Evolutionary conservation across 2,329 filamentous ascomycete genomes (phyloP), one percentile per base, ranked within the genome.

Genomic region (Trichoderma sp.): DNA sequence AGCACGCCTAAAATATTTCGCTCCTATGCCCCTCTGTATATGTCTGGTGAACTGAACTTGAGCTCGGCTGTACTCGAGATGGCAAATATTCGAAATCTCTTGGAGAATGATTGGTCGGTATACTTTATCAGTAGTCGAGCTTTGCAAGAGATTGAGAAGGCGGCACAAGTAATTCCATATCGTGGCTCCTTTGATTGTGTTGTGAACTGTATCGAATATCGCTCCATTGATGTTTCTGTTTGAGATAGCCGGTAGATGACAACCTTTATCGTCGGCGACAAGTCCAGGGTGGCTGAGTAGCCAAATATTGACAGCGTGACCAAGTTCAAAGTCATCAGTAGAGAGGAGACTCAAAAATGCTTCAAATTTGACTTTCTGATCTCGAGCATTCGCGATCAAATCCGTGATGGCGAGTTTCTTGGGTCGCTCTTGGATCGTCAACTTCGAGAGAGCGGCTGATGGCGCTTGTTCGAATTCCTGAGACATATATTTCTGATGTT

Each of bases 211-310:
- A 13, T 85, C 83, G 0, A 86, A 79, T 1, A 85, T 70, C 1
- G 81, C 76, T 2, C 72, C 73, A 64, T 80, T 83, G 68, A 84
- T 80, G 70, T 81, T 79, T 24, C 76, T 81, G 62, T 85, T 81
- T 0, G 79, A 81, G n/a, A 77, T 68, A 1, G 77, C 73, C 0
- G 81, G 79, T 2, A 83, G 57, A 0, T 57, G 70, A 1, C 80
- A 78, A 1, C 84, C 83, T 61, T 79, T 81, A 52, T 85, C 82
- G 61, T 86, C 84, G 0, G 75, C 70, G 0, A 86, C 68, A 4
- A 84, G 75, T 70, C 84, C 82, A 0, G 81, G 80, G 1, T 77
- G 75, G 65, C 75, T 83, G 68, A 77, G 81, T 72, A 83, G 82
- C 68, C 74, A 77, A 7, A 71, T 47, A 35, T 81, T 81, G 71